Evolutionary conservation across 345 rosid genomes (phyloP), one percentile per base, ranked within the genome.

Genomic region (Citrus medica): DNA sequence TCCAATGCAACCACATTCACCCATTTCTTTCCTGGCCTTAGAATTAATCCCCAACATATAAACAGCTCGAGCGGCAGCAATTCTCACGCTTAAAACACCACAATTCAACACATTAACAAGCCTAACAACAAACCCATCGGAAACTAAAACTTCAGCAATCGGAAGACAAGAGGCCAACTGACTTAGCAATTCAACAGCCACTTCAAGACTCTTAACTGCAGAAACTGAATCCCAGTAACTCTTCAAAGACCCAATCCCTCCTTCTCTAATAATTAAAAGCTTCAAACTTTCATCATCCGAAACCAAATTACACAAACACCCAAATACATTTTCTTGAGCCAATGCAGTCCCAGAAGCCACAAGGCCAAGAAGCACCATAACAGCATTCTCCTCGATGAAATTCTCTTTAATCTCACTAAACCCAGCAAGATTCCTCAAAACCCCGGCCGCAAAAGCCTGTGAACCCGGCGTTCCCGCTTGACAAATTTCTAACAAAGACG

Each of bases 391-490:
- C 77, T 95, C 98, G 0, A 90, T 71, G 10, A 95, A 90, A 85
- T 88, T 94, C 84, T 91, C 95, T 82, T 74, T 89, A 21, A 80
- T 88, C 74, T 95, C 99, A 6, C 46, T 35, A 48, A 90, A 84
- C 0, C 74, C 79, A 17, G 99, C 94, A 8, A 95, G 82, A 65
- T 90, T 94, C 77, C 88, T 88, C 87, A 95, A 82, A 5, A 94
- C 99, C 4, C 94, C 97, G 3, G 95, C 96, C 0, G 98, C 99
- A 65, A 89, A 88, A 64, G 88, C 97, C 76, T 92, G 99, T 0
- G 98, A 91, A 24, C 87, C 92, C 4, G 97, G 98, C 1, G 94
- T 95, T 5, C 99, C 99, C 1, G 48, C 90, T 76, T 84, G 89
- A 79, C 99, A 95, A 82, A 92, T 94, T 74, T 93, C 94, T 60